phyloP scores from a whole-genome alignment of 1,284 basidiomycete species.

The Cryptococcus amylolentus region DNA sequence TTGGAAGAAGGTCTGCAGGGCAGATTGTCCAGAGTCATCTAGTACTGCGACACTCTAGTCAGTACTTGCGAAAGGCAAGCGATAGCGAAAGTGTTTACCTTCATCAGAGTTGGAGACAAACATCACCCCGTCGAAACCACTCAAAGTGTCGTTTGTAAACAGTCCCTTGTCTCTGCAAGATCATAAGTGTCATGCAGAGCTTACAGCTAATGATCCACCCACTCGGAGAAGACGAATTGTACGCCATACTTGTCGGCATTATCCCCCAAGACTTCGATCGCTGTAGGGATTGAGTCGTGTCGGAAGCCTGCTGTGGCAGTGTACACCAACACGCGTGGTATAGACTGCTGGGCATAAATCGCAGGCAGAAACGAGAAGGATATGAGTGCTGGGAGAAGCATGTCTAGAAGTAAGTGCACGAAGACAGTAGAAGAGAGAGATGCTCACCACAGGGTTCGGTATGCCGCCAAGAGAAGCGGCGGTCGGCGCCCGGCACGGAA shows the following conservation, averaged over 20 bases:
- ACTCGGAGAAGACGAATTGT: slow-evolving; percentile 63
- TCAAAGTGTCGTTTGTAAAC: slow-evolving; percentile 60
- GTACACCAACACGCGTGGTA: slow-evolving; percentile 39
- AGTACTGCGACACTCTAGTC: slow-evolving; percentile 53
- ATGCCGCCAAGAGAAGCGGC: not conserved
- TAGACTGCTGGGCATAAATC: not conserved
- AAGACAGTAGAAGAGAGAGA: not conserved
- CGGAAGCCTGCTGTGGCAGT: slow-evolving; percentile 51
- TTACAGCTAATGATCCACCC: slow-evolving; percentile 3
- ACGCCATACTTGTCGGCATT: slow-evolving; percentile 50
- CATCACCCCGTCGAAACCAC: slow-evolving; percentile 62
- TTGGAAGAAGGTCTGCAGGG: slow-evolving; percentile 64
- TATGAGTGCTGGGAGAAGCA: not conserved
- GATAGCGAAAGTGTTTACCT: slow-evolving; percentile 46
- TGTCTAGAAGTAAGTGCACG: not conserved
- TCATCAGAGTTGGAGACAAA: slow-evolving; percentile 71
- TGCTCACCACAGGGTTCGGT: not conserved
- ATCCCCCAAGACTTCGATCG: slow-evolving; percentile 56
- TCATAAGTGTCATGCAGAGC: not conserved
- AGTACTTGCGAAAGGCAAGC: not conserved
- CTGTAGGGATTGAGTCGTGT: slow-evolving; percentile 74
- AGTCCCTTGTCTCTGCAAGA: slow-evolving; percentile 51
- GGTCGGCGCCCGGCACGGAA: not conserved
- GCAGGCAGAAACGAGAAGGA: not conserved
- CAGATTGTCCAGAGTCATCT: slow-evolving; percentile 58